Evolutionary conservation across 805 yeast species (phyloP), one percentile per base, ranked within the genome.

Genomic region (Peterozyma toletana): DNA sequence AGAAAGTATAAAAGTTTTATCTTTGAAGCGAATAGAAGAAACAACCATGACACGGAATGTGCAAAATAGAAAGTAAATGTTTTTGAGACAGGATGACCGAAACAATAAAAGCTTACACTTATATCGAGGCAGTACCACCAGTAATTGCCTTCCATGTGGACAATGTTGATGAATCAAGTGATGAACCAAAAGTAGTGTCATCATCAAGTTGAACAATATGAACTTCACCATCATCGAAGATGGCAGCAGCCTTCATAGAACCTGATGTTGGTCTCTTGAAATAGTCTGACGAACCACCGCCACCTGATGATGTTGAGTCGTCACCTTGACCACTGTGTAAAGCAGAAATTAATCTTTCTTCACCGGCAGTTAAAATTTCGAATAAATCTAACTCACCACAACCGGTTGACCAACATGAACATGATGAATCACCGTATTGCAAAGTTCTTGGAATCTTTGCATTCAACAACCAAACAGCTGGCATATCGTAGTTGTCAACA

Each of bases 301-400:
- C 97, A 63, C 87, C 88, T 43, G 71, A 68, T 33, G 65, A 46
- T 43, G 71, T 50, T 47, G 79, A 78, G 51, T 71, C 60, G 52
- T 67, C 64, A 59, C 90, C 91, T 70, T 86, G 95, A 54, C 85
- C 86, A 60, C 76, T 79, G 70, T 91, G 98, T 57, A 91, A 68
- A 61, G 88, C 93, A 45, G 86, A 71, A 56, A 85, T 81, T 64
- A 90, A 70, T 63, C 82, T 80, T 61, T 72, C 68, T 50, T 86
- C 79, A 53, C 96, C 96, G 33, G 84, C 53, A 49, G 80, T 69
- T 54, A 93, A 76, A 54, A 91, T 75, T 77, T 93, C 99, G 58
- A 91, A 93, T 57, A 89, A 73, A 68, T 93, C 99, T 57, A 93
- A 73, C 74, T 93, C 99, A 71, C 99, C 99, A 71, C 99, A 93